Conservation (phyloP, 352 stramenopile genomes). For the Globisporangium paroecandrum region DNA sequence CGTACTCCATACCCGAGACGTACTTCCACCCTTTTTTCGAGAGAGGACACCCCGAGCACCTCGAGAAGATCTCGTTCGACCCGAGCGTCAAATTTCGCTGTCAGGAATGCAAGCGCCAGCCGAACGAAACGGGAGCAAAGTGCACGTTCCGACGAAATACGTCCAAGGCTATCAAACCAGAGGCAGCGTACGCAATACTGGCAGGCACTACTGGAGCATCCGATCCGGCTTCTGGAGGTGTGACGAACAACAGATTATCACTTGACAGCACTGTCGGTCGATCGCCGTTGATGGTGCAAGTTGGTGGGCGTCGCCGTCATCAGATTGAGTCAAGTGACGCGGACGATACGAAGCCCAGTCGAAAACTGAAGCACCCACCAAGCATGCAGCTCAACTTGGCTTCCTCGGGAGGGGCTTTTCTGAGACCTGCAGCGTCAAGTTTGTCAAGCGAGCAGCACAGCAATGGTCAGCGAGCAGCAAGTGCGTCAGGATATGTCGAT, state of each 20-base stretch:
- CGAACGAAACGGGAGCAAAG: slow-evolving; percentile 13
- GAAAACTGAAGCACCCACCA: not conserved
- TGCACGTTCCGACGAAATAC: slow-evolving; percentile 2
- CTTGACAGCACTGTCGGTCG: not conserved
- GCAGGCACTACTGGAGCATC: not conserved
- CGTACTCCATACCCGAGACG: not conserved
- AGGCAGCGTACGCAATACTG: slow-evolving; percentile 7
- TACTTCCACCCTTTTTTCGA: slow-evolving; percentile 15
- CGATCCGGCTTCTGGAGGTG: not conserved
- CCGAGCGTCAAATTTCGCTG: slow-evolving; percentile 15
- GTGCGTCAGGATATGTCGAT: not conserved
- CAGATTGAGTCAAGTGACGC: not conserved
- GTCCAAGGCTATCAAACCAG: not conserved
- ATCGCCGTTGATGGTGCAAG: slow-evolving; percentile 7
- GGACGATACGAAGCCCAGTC: not conserved
- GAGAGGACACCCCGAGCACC: not conserved
- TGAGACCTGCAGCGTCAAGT: not conserved
- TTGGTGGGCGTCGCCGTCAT: not conserved
- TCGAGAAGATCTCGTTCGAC: slow-evolving; percentile 14
- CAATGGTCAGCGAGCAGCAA: not conserved
- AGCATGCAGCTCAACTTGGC: not conserved
- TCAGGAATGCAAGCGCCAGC: slow-evolving; percentile 11
- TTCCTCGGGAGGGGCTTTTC: not conserved
- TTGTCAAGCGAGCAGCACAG: not conserved
- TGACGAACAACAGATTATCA: not conserved